A percentile compares a stretch with the other conserved stretches of the same genome.
phyloP scores from a whole-genome alignment of 2,329 filamentous ascomycete species.

The Phaeosphaeria sp. region DNA sequence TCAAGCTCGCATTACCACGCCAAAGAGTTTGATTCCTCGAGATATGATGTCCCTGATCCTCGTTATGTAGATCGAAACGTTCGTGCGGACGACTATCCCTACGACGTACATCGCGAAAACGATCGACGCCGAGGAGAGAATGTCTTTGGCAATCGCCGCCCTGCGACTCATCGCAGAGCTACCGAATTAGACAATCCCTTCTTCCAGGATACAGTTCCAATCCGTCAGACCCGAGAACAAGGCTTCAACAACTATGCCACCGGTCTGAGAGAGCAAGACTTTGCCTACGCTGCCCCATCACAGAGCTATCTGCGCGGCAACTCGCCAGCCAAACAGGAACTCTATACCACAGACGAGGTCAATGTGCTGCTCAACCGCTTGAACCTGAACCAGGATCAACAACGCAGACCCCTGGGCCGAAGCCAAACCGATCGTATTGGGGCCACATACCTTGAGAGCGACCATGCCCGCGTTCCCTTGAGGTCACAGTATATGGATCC shows the following conservation, averaged over 20 bases:
- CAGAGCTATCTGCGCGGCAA: neutral
- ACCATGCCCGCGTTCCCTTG: neutral
- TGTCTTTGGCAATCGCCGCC: neutral
- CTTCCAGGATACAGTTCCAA: neutral
- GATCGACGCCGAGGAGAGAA: neutral
- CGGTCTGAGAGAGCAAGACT: neutral
- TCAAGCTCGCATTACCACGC: neutral
- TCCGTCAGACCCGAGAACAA: neutral
- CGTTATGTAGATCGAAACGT: neutral
- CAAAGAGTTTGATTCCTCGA: neutral
- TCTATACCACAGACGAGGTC: neutral
- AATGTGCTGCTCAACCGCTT: neutral
- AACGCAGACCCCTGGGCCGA: neutral
- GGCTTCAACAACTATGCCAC: neutral
- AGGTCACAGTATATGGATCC: neutral
- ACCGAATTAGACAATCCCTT: neutral
- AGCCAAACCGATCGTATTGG: neutral
- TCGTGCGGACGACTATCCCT: slow-evolving; percentile 3
- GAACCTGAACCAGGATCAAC: neutral
- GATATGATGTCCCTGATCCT: neutral
- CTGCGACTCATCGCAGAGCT: neutral
- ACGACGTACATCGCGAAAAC: neutral
- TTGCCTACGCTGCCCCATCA: neutral
- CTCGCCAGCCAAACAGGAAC: neutral
- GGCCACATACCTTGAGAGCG: neutral